These are phyloP conservation scores for Podaxis mareebaensis DNA, from an alignment of 768 basidiomycete species.

Conservation along the genomic window DNA sequence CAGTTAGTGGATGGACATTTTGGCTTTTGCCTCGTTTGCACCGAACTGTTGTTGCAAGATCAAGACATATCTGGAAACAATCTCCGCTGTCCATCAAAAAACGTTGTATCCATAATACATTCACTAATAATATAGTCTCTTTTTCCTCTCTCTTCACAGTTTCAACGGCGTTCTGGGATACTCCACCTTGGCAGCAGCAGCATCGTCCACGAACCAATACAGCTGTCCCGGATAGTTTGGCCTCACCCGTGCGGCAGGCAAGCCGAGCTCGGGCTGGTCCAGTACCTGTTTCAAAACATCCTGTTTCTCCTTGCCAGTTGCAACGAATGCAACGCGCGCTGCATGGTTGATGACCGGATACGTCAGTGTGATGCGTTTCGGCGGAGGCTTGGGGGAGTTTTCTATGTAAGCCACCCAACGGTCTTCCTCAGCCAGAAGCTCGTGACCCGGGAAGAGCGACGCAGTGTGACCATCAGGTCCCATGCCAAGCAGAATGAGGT, in stretches of 20 bases:
- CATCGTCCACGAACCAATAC: slow-evolving; percentile 94
- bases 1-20: background rate
- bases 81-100: background rate
- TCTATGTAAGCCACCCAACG: slow-evolving; percentile 94
- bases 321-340: slow-evolving; percentile 86
- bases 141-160: slow-evolving; percentile 35
- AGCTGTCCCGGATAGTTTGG: slow-evolving; percentile 80
- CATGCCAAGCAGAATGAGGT: slow-evolving; percentile 95
- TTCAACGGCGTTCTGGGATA: slow-evolving; percentile 61
- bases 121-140: background rate
- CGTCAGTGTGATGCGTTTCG: slow-evolving; percentile 89
- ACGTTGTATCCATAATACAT: background rate
- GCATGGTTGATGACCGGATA: slow-evolving; percentile 91
- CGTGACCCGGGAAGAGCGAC: slow-evolving; percentile 94
- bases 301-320: slow-evolving; percentile 78
- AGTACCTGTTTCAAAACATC: slow-evolving; percentile 73
- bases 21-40: background rate
- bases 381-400: slow-evolving; percentile 93
- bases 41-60: background rate
- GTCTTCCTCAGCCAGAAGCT: slow-evolving; percentile 79
- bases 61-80: slow-evolving; percentile 6
- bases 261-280: slow-evolving; percentile 74
- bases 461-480: slow-evolving; percentile 99
- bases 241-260: slow-evolving; percentile 83
- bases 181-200: slow-evolving; percentile 65